Evolutionary conservation across 345 rosid species (phyloP).

Genomic region (Melaleuca quinquenervia): DNA sequence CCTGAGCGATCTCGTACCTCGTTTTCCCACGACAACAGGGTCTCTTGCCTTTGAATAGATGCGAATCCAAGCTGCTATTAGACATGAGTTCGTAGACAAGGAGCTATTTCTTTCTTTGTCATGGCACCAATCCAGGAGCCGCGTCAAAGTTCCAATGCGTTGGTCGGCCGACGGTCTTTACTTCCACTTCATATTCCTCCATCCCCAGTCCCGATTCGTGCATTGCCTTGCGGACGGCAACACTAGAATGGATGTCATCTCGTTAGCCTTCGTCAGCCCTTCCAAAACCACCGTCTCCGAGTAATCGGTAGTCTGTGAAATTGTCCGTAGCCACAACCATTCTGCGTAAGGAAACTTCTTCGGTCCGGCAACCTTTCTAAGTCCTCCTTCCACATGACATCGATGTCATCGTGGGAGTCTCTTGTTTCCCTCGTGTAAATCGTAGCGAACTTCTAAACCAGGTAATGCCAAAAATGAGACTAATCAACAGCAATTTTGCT

Average conservation of each 20-base stretch:
- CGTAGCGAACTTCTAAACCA: not conserved
- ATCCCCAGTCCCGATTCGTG: not conserved
- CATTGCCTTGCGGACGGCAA: not conserved
- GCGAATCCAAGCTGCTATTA: slow-evolving; percentile 6
- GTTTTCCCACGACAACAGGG: slow-evolving; percentile 11
- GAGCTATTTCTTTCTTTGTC: not conserved
- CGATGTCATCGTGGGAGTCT: not conserved
- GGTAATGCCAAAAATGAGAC: not conserved
- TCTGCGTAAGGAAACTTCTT: not conserved
- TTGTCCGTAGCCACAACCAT: not conserved
- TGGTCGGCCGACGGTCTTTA: not conserved
- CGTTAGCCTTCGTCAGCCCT: not conserved
- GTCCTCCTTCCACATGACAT: not conserved
- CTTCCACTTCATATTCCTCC: slow-evolving; percentile 1
- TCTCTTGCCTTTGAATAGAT: slow-evolving; percentile 3
- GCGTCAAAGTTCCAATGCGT: not conserved
- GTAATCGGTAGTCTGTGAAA: not conserved
- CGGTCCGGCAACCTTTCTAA: not conserved
- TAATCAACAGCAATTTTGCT: not conserved
- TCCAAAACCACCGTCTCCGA: slow-evolving; percentile 2
- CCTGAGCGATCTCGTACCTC: slow-evolving; percentile 6
- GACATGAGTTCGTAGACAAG: slow-evolving; percentile 11
- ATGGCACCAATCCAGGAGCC: not conserved
- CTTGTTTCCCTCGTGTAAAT: not conserved
- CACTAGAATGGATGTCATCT: not conserved